phyloP scores from a whole-genome alignment of 768 basidiomycete genomes.

The Amanita phalloides region DNA sequence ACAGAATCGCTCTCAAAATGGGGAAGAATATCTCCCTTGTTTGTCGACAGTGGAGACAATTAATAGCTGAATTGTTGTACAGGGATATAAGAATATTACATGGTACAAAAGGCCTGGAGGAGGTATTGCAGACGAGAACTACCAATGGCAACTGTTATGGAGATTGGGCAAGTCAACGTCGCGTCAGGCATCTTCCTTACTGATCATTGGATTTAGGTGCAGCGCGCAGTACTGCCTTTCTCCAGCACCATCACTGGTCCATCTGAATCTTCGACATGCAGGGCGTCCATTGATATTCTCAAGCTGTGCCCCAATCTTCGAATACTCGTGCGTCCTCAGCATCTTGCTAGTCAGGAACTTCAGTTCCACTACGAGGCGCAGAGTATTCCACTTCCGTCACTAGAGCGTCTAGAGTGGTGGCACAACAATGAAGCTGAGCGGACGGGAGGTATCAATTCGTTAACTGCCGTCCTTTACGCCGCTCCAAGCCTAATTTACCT shows the following conservation, averaged over 20 bases:
- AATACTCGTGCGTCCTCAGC: slow-evolving; percentile 41
- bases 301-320: slow-evolving; percentile 36
- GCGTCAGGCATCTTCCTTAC: neutral
- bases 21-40: slow-evolving; percentile 38
- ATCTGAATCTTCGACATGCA: slow-evolving; percentile 11
- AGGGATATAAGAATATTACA: slow-evolving; percentile 37
- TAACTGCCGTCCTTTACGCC: slow-evolving; percentile 36
- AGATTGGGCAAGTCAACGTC: slow-evolving; percentile 17
- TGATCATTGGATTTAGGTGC: slow-evolving; percentile 24
- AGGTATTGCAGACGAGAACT: slow-evolving; percentile 17
- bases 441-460: slow-evolving; percentile 56
- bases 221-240: slow-evolving; percentile 51
- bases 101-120: slow-evolving; percentile 19
- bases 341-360: slow-evolving; percentile 15
- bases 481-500: slow-evolving; percentile 51
- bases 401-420: slow-evolving; percentile 65
- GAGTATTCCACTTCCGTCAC: slow-evolving; percentile 31
- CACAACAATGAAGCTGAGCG: slow-evolving; percentile 45
- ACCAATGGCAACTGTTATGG: slow-evolving; percentile 15
- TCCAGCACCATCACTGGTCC: slow-evolving; percentile 32
- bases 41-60: slow-evolving; percentile 44
- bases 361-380: slow-evolving; percentile 45
- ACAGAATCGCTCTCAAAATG: slow-evolving; percentile 18
- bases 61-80: slow-evolving; percentile 38
- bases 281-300: slow-evolving; percentile 36